These are phyloP conservation scores for Phytophthora fragariae DNA, from an alignment of 352 stramenopile species.

Conservation along the genomic window DNA sequence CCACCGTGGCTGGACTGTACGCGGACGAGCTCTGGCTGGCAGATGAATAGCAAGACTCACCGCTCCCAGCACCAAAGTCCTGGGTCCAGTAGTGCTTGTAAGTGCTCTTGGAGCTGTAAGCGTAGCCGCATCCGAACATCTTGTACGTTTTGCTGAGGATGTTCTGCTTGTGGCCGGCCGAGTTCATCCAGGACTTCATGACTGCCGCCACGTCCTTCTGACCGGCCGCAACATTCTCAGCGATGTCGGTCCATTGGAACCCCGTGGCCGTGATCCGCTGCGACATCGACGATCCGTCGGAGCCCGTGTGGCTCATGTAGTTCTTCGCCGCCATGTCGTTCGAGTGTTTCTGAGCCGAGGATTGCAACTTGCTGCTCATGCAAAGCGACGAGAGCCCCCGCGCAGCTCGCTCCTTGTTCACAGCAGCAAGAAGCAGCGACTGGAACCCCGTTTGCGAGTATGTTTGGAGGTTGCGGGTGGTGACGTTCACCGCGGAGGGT, in stretches of 20 bases:
- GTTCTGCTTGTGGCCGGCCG: constrained; percentile 50
- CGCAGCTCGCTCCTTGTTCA: constrained; percentile 59
- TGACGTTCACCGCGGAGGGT: not conserved
- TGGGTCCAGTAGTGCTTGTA: constrained; percentile 70
- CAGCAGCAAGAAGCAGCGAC: constrained; percentile 48
- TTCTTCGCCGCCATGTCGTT: constrained; percentile 54
- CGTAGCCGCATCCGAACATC: constrained; percentile 41
- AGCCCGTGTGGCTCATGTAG: constrained; percentile 62
- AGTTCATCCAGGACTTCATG: constrained; percentile 71
- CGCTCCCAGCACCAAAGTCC: constrained; percentile 45
- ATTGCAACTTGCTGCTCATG: constrained; percentile 47
- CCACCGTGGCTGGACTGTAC: constrained; percentile 7
- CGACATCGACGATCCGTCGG: constrained; percentile 50
- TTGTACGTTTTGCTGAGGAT: constrained; percentile 44
- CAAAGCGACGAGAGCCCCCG: constrained; percentile 41
- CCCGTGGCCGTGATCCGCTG: constrained; percentile 50
- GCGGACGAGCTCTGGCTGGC: constrained; percentile 9
- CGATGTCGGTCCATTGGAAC: constrained; percentile 57
- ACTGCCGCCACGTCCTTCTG: constrained; percentile 50
- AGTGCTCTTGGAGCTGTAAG: constrained; percentile 35
- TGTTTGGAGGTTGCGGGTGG: constrained; percentile 29
- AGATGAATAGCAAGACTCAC: constrained; percentile 25
- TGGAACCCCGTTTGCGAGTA: constrained; percentile 31
- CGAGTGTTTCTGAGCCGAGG: constrained; percentile 38
- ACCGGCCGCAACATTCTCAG: constrained; percentile 64